Conservation (phyloP, 805 yeast genomes). For the Spathaspora girioi region DNA sequence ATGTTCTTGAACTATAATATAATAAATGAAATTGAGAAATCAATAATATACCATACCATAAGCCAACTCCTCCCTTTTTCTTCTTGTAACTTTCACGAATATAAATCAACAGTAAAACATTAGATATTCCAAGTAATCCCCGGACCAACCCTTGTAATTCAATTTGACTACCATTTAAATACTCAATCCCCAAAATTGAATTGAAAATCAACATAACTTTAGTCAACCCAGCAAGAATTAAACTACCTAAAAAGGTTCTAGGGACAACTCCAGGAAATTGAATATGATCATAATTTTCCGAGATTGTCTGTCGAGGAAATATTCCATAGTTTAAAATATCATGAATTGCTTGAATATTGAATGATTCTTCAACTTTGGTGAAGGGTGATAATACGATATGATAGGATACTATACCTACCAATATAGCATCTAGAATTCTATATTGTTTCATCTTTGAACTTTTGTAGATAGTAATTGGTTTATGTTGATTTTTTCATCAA, state of each 20-base stretch:
- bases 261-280: conserved; percentile 89
- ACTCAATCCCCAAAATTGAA: conserved; percentile 17
- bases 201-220: conserved; percentile 27
- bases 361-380: conserved; percentile 93
- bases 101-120: conserved; percentile 49
- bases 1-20: conserved; percentile 76
- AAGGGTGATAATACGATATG: conserved; percentile 65
- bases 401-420: conserved; percentile 44
- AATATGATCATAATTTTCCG: conserved; percentile 63
- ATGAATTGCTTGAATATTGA: conserved; percentile 84
- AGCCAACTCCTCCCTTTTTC: conserved; percentile 36
- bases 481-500: conserved; percentile 12
- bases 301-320: conserved; percentile 20
- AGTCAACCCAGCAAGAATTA: conserved; percentile 46
- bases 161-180: conserved; percentile 4
- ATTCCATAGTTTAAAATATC: conserved; percentile 70
- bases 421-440: conserved; percentile 18
- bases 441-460: too few relatives aligned
- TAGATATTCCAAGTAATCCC: conserved; percentile 57
- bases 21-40: conserved; percentile 74
- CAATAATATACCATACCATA: conserved; percentile 59
- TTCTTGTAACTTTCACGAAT: conserved; percentile 38
- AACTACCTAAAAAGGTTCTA: conserved; percentile 74
- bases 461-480: too few relatives aligned
- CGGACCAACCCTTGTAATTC: conserved; percentile 53